Conservation (phyloP, 2,329 filamentous ascomycete species). For the Ophiostoma perfectum region DNA sequence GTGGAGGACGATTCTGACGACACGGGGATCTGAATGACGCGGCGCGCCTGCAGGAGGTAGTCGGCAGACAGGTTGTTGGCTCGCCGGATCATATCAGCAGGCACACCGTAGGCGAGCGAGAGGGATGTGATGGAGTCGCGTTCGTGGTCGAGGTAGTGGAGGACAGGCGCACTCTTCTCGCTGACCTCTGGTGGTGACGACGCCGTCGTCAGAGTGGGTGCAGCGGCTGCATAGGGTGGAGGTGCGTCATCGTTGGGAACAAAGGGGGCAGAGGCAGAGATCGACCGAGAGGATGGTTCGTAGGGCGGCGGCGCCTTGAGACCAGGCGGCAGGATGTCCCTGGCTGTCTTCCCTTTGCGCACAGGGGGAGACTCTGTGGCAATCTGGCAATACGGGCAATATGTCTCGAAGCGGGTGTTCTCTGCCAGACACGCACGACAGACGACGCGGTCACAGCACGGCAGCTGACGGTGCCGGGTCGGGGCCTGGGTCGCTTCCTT, state of each 20-base stretch:
- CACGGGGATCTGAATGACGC: slow-evolving; percentile 64
- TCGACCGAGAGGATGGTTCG: neutral
- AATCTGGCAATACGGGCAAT: slow-evolving; percentile 73
- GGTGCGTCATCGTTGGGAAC: slow-evolving; percentile 9
- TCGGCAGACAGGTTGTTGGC: slow-evolving; percentile 64
- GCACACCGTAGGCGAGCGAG: slow-evolving; percentile 66
- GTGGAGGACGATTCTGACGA: neutral
- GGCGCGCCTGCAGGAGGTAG: slow-evolving; percentile 62
- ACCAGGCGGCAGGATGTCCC: slow-evolving; percentile 50
- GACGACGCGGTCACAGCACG: slow-evolving; percentile 66
- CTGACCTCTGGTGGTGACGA: slow-evolving; percentile 1
- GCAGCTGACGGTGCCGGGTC: slow-evolving; percentile 49
- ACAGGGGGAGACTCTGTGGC: slow-evolving; percentile 42
- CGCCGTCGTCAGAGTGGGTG: neutral
- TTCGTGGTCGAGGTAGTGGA: slow-evolving; percentile 69
- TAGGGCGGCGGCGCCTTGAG: slow-evolving; percentile 66
- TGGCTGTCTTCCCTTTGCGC: neutral
- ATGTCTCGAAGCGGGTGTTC: slow-evolving; percentile 61
- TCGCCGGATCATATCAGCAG: slow-evolving; percentile 55
- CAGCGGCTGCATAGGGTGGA: slow-evolving; percentile 24
- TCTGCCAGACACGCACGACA: slow-evolving; percentile 65
- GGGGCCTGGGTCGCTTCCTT: neutral
- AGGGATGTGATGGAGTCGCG: slow-evolving; percentile 63
- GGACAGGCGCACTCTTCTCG: slow-evolving; percentile 50
- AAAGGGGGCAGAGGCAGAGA: neutral